Evolutionary conservation across 2,329 filamentous ascomycete genomes (phyloP).

Genomic region (Colletotrichum truncatum): DNA sequence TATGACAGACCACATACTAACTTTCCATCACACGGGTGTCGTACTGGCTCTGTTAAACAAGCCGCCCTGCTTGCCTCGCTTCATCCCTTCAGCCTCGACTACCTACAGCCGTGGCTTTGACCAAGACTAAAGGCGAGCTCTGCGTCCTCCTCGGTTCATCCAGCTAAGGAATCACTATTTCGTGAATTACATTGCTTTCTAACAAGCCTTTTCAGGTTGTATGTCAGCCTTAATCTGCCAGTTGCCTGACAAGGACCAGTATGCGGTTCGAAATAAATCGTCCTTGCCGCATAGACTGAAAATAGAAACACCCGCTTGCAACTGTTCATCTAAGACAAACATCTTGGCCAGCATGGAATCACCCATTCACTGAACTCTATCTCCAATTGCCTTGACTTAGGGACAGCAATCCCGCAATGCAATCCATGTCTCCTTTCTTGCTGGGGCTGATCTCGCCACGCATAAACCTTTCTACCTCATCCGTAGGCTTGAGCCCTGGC

Average conservation of each 20-base stretch:
- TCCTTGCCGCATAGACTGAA: neutral
- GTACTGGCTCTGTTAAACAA: too few relatives aligned
- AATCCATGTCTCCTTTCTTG: conserved; percentile 85
- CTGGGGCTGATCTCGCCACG: conserved; percentile 70
- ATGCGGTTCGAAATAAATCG: neutral
- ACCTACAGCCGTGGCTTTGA: too few relatives aligned
- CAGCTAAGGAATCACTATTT: too few relatives aligned
- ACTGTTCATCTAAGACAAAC: neutral
- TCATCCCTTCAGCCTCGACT: too few relatives aligned
- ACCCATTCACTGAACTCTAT: conserved; percentile 44
- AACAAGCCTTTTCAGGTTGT: too few relatives aligned
- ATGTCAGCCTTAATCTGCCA: neutral
- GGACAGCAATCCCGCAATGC: conserved; percentile 87
- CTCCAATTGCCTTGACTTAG: conserved; percentile 94
- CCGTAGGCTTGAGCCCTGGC: conserved; percentile 39
- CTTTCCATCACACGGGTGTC: too few relatives aligned
- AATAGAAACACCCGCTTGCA: too few relatives aligned
- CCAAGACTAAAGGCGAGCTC: too few relatives aligned
- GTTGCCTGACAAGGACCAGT: neutral
- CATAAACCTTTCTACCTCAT: conserved; percentile 82
- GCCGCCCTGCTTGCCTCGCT: too few relatives aligned
- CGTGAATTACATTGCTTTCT: too few relatives aligned
- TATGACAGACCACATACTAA: too few relatives aligned
- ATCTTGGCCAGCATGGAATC: neutral
- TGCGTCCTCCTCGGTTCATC: too few relatives aligned